Percentiles rank a stretch among this genome's conserved stretches.
Conservation (phyloP, 192 early-diverging fungal species). For the Rhizophagus sp. region DNA sequence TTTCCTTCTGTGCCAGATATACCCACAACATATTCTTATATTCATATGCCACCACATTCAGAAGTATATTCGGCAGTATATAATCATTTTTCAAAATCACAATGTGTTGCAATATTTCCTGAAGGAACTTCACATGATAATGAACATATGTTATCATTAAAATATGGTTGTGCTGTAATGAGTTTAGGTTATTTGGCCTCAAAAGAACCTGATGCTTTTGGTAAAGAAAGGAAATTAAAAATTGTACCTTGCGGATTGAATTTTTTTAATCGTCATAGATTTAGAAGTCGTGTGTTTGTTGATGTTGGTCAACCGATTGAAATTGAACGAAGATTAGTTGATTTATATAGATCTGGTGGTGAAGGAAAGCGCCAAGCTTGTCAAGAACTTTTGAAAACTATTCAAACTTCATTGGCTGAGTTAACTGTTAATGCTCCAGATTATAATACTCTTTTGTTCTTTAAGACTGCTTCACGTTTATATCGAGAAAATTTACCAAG, state of each 20-base stretch:
- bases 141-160: constrained; percentile 44
- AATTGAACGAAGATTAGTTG: constrained; percentile 36
- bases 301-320: constrained; percentile 38
- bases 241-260: constrained; percentile 47
- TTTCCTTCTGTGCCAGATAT: constrained; percentile 31
- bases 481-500: constrained; percentile 32
- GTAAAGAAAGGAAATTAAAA: constrained; percentile 31
- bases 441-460: constrained; percentile 41
- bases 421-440: constrained; percentile 46
- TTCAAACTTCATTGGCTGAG: constrained; percentile 38
- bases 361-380: constrained; percentile 44
- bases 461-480: constrained; percentile 43
- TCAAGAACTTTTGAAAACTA: constrained; percentile 41
- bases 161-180: constrained; percentile 50
- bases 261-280: constrained; percentile 50
- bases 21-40: constrained; percentile 38
- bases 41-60: constrained; percentile 39
- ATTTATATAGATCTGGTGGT: constrained; percentile 40
- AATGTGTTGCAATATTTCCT: constrained; percentile 43
- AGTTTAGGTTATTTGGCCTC: constrained; percentile 43
- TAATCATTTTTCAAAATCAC: constrained; percentile 40
- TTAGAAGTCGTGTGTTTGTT: constrained; percentile 45
- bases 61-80: constrained; percentile 44
- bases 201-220: constrained; percentile 28
- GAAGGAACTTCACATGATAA: constrained; percentile 46